Base-by-base conservation (phyloP, 2,329 filamentous ascomycete genomes). In the Corynespora cassiicola region DNA sequence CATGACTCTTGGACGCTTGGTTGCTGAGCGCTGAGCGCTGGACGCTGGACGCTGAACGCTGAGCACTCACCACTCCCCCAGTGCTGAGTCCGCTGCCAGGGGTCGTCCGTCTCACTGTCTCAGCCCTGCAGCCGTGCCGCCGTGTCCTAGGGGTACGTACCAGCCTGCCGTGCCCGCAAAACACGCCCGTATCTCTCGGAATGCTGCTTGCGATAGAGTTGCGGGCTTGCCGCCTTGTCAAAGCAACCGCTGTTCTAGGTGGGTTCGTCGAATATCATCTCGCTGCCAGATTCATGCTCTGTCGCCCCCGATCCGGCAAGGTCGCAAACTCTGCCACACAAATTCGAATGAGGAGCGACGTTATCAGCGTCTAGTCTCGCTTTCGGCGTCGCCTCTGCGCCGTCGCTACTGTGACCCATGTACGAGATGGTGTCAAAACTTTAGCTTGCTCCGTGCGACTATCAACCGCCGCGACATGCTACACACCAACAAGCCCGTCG, bases 81-180 rank as follows among this genome's bases (percentile, higher is more conserved):
- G 29, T 22, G 21, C 28, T 36, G 38, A 40, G 42, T 32, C 26
- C 35, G 25, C 18, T 49, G 23, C 44, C 53, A 59, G 49, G 59
- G 52, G 36, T 42, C 22, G 28, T 46, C 45, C 43, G 47, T 50
- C 50, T 57, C 45, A 58, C 50, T 39, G 46, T 55, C 45, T 60
- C 53, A 58, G 56, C 61, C 61, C 56, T 65, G 63, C 56, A 58
- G 47, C 47, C 47, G 46, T 34, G 35, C 47, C 40, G 47, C 47
- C 45, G 23, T 19, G 31, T 37, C 39, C 47, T 31, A 31, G 26
- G 23, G 25, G 26, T 45, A 19, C 30, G 25, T 21, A 29, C 17
- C 16, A 35, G 24, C 25, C 33, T 34, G 29, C 16, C 30, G 7
- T 38, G 17, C 15, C 24, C 30, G 17, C 36, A 32, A 11, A 36